Evolutionary conservation across 345 rosid genomes (phyloP), one percentile per base, ranked within the genome.

Genomic region (Arabis alpina): DNA sequence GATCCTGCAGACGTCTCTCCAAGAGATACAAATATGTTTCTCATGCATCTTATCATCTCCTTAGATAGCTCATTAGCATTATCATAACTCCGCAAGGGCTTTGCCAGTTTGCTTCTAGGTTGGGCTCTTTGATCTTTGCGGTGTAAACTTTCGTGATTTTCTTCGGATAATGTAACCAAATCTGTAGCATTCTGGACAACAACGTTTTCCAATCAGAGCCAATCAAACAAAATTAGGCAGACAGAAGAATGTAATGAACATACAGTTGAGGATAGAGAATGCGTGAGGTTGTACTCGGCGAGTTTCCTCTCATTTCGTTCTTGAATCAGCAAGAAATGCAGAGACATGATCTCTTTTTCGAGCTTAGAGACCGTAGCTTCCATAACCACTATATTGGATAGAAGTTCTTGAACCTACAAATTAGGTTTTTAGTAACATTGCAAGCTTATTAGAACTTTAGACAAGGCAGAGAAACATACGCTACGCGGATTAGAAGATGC

Each of bases 1-100:
- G 90, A 75, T 51, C 84, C 84, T 39, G 82, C 68, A 25, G 89
- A 84, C 69, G 97, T 79, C 76, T 87, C 97, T 34, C 90, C 89
- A 50, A 93, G 90, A 54, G 87, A 93, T 63, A 88, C 82, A 74
- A 83, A 93, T 81, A 93, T 88, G 76, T 91, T 84, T 80, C 84
- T 87, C 98, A 93, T 93, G 83, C 96, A 93, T 80, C 83, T 74
- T 42, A 91, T 83, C 96, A 93, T 93, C 82, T 91, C 89, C 80
- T 93, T 89, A 1, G 96, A 76, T 37, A 76, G 80, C 60, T 71
- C 68, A 53, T 65, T 71, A 59, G 73, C 76, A 34, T 70, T 70
- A 23, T 75, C 76, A 59, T 6, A 59, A 53, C 40, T 37, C 32
- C 54, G 60, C 64, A 70, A 14, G 25, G 68, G 36, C 61, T 65